These are phyloP conservation scores for Colletotrichum godetiae DNA, from an alignment of 2,329 filamentous ascomycete genomes.

Conservation along the genomic window DNA sequence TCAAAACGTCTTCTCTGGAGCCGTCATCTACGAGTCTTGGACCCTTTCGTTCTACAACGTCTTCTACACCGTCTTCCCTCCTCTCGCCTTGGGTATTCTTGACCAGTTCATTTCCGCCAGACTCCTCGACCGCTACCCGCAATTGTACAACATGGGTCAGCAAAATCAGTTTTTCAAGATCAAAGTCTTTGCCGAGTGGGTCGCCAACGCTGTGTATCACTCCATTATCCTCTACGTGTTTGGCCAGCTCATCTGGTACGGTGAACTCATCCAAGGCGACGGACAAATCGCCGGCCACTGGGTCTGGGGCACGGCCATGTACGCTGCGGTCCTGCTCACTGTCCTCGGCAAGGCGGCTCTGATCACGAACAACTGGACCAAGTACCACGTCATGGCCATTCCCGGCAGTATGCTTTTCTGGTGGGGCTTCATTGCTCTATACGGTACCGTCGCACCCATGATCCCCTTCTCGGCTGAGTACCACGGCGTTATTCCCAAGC, in stretches of 20 bases:
- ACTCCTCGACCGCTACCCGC: conserved; percentile 92
- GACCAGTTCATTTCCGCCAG: conserved; percentile 98
- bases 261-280: conserved; percentile 81
- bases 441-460: conserved; percentile 87
- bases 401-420: conserved; percentile 93
- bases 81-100: conserved; percentile 93
- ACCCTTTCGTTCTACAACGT: conserved; percentile 99
- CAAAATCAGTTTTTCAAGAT: conserved; percentile 93
- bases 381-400: conserved; percentile 95
- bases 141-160: conserved; percentile 93
- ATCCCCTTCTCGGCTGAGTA: conserved; percentile 86
- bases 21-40: conserved; percentile 99
- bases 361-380: conserved; percentile 98
- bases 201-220: conserved; percentile 94
- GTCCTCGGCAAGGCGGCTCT: conserved; percentile 95
- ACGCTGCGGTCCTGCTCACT: conserved; percentile 92
- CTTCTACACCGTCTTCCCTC: conserved; percentile 94
- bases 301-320: conserved; percentile 97
- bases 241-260: conserved; percentile 82
- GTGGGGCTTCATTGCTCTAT: conserved; percentile 89
- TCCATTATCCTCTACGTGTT: conserved; percentile 93
- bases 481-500: conserved; percentile 80
- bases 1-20: conserved; percentile 97
- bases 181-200: conserved; percentile 93
- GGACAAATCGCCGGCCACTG: conserved; percentile 91